These are phyloP conservation scores for Candida anutae DNA, from an alignment of 1,139 yeast species.

Conservation along the genomic window DNA sequence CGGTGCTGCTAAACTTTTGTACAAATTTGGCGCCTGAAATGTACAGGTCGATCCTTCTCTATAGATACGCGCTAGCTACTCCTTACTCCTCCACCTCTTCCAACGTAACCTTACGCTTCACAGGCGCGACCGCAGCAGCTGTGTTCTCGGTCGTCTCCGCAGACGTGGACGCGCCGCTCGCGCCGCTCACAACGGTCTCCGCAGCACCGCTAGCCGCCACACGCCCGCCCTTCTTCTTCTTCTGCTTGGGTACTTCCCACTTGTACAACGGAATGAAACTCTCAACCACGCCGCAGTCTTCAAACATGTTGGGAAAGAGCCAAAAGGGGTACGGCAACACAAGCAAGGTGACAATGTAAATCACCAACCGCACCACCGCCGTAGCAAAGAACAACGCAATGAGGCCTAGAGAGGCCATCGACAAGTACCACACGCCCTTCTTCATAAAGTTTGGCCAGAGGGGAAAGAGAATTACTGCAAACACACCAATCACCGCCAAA, in stretches of 20 bases:
- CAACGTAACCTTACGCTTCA: constrained; percentile 17
- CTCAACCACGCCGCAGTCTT: constrained; percentile 89
- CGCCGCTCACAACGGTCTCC: constrained; percentile 3
- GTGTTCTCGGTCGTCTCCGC: constrained; percentile 9
- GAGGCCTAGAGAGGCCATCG: constrained; percentile 69
- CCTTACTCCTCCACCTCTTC: constrained; percentile 42
- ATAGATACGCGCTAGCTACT: background rate
- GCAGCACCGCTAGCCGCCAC: constrained; percentile 6
- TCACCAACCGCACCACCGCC: constrained; percentile 71
- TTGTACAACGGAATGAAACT: constrained; percentile 85
- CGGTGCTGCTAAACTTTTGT: background rate
- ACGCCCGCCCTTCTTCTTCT: constrained; percentile 9
- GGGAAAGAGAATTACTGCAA: constrained; percentile 83
- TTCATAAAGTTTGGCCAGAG: constrained; percentile 93
- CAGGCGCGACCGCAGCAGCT: constrained; percentile 10
- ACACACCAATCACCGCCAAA: constrained; percentile 58
- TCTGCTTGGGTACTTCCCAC: constrained; percentile 58
- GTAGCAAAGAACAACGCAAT: constrained; percentile 68
- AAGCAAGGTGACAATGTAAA: constrained; percentile 57
- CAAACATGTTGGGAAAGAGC: constrained; percentile 94
- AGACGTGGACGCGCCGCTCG: constrained; percentile 5
- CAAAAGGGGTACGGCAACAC: constrained; percentile 70
- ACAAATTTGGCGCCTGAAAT: background rate
- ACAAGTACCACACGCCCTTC: constrained; percentile 83
- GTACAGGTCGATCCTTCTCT: background rate